Evolutionary conservation across 257 asterid genomes (phyloP).

Genomic region (Przewalskia tangutica): DNA sequence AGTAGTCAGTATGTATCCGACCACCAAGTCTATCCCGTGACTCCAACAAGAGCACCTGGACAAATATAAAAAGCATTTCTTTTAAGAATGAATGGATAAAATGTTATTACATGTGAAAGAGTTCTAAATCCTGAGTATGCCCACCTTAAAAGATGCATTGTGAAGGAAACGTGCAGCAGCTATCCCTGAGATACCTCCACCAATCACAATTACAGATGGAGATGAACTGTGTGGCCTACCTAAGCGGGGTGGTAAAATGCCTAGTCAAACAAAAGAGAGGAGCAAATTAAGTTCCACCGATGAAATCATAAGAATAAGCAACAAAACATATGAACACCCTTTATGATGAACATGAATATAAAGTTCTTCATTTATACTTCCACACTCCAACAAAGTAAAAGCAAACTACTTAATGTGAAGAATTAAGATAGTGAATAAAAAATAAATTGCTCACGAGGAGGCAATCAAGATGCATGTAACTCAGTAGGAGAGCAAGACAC

Average conservation of each 20-base stretch:
- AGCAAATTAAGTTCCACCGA: background rate
- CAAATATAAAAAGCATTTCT: background rate
- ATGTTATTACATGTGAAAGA: background rate
- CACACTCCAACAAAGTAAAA: background rate
- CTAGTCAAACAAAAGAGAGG: conserved; percentile 26
- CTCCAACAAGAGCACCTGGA: conserved; percentile 80
- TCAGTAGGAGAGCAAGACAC: background rate
- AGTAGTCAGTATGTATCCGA: conserved; percentile 87
- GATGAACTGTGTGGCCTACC: conserved; percentile 42
- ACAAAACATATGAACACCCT: background rate
- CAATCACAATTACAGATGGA: conserved; percentile 80
- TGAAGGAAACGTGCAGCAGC: conserved; percentile 87
- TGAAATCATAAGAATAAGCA: background rate
- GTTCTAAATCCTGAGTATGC: background rate
- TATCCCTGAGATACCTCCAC: conserved; percentile 97
- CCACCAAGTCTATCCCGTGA: conserved; percentile 94
- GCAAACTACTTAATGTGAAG: background rate
- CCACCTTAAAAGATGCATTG: conserved; percentile 81
- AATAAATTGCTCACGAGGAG: background rate
- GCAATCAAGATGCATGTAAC: background rate
- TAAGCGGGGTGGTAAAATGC: conserved; percentile 32
- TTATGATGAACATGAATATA: conserved; percentile 1
- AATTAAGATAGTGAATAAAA: background rate
- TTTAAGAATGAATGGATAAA: too few species aligned
- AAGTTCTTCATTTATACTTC: background rate